These are phyloP conservation scores for Trichophyton schoenleinii DNA, from an alignment of 2,329 filamentous ascomycete genomes.

Conservation along the genomic window DNA sequence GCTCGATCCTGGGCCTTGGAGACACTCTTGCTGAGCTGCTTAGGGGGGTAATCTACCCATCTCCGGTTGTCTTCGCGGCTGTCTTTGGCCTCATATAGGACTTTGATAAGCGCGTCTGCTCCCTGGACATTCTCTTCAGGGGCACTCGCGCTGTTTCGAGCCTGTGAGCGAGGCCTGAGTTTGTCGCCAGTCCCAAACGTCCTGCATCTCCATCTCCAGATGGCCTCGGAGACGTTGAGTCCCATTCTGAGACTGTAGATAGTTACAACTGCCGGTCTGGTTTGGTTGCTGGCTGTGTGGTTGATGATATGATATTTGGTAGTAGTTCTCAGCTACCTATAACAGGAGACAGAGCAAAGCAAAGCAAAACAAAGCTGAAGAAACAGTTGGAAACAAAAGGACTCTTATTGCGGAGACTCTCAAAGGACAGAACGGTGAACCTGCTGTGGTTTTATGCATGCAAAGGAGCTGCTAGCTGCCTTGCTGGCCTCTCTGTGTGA, in stretches of 20 bases:
- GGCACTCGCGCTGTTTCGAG: not conserved
- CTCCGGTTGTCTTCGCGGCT: not conserved
- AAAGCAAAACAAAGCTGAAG: not conserved
- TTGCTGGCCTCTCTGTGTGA: not conserved
- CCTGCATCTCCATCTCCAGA: not conserved
- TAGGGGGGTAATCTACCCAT: not conserved
- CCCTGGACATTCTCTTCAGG: not conserved
- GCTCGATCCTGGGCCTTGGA: not conserved
- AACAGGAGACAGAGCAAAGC: not conserved
- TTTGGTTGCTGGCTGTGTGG: not conserved
- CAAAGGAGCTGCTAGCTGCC: not conserved
- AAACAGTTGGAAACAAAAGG: not conserved
- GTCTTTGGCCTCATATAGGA: not conserved
- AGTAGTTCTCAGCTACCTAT: not conserved
- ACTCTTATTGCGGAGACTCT: not conserved
- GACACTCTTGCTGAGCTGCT: not conserved
- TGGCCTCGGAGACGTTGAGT: not conserved
- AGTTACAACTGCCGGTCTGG: not conserved
- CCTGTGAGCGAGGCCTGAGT: not conserved
- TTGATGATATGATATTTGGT: not conserved
- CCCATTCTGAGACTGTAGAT: not conserved
- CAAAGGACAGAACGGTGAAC: not conserved
- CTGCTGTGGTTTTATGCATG: not conserved
- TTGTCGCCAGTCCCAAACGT: not conserved
- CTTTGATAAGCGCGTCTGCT: constrained; percentile 1